Conservation (phyloP, 2,329 filamentous ascomycete species). For the Aspergillus nomiae region DNA sequence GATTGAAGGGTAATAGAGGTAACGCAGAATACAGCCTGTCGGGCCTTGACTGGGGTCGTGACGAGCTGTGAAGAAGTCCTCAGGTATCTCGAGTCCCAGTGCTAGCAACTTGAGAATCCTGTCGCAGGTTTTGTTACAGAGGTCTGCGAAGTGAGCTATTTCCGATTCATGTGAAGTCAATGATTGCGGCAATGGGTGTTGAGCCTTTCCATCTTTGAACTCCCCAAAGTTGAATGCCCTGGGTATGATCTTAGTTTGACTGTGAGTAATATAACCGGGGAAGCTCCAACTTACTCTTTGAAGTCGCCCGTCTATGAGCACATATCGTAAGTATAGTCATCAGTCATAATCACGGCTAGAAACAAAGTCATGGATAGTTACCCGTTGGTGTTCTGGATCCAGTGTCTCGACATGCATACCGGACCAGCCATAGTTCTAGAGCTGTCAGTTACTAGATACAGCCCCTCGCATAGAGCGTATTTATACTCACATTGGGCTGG, state of each 20-base stretch:
- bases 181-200: conserved; percentile 73
- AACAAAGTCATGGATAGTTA: conserved; percentile 40
- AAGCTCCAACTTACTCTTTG: conserved; percentile 68
- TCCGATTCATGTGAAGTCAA: conserved; percentile 62
- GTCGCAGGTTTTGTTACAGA: conserved; percentile 73
- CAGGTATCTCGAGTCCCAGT: conserved; percentile 65
- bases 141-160: conserved; percentile 66
- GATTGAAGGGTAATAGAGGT: conserved; percentile 71
- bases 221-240: conserved; percentile 92
- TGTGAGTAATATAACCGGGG: not conserved
- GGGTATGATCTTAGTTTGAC: conserved; percentile 10
- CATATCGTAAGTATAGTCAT: conserved; percentile 5
- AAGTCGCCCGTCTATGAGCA: conserved; percentile 70
- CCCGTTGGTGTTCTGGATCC: conserved; percentile 79
- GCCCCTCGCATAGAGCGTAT: not conserved
- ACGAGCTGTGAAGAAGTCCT: conserved; percentile 61
- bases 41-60: conserved; percentile 57
- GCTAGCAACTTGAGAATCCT: conserved; percentile 76
- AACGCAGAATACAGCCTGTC: conserved; percentile 64
- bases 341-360: conserved; percentile 5
- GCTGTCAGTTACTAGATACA: not conserved
- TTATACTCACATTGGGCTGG: conserved; percentile 55
- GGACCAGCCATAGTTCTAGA: conserved; percentile 82
- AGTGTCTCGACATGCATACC: conserved; percentile 85
- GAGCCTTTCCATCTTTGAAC: conserved; percentile 67